phyloP scores from a whole-genome alignment of 345 rosid genomes.

The Draba incana region DNA sequence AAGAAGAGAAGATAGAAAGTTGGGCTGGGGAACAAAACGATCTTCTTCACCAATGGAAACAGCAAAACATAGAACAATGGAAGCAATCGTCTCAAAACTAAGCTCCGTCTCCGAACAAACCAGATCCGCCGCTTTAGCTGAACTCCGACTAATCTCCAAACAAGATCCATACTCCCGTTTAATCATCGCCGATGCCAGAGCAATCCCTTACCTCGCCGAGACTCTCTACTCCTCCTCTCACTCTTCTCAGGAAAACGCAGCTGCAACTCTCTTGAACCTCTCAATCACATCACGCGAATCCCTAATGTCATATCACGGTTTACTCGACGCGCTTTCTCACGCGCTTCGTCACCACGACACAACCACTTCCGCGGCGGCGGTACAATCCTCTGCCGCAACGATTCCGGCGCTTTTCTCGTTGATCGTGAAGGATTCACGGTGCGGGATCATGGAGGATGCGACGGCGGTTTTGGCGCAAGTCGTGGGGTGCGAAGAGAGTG shows the following conservation, averaged over 20 bases:
- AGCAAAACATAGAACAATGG: conserved; percentile 65
- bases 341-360: conserved; percentile 65
- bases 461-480: conserved; percentile 90
- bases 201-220: conserved; percentile 81
- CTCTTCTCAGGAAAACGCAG: conserved; percentile 76
- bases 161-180: conserved; percentile 73
- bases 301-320: conserved; percentile 80
- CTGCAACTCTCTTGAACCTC: conserved; percentile 81
- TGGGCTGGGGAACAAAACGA: too few relatives aligned
- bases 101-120: conserved; percentile 83
- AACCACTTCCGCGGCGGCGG: conserved; percentile 60
- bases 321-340: conserved; percentile 89
- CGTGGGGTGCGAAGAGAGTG: conserved; percentile 90
- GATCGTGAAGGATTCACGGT: conserved; percentile 71
- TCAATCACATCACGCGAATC: conserved; percentile 71
- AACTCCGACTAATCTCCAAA: conserved; percentile 76
- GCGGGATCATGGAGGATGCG: conserved; percentile 89
- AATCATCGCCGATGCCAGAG: conserved; percentile 72
- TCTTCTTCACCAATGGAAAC: conserved; percentile 56
- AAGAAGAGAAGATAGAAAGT: too few relatives aligned
- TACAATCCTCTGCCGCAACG: conserved; percentile 85
- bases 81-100: conserved; percentile 64
- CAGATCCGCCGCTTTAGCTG: conserved; percentile 69
- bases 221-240: conserved; percentile 71
- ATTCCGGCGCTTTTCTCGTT: conserved; percentile 64